These are phyloP conservation scores for Fusarium veterinarium DNA, from an alignment of 2,329 filamentous ascomycete species.

Conservation along the genomic window DNA sequence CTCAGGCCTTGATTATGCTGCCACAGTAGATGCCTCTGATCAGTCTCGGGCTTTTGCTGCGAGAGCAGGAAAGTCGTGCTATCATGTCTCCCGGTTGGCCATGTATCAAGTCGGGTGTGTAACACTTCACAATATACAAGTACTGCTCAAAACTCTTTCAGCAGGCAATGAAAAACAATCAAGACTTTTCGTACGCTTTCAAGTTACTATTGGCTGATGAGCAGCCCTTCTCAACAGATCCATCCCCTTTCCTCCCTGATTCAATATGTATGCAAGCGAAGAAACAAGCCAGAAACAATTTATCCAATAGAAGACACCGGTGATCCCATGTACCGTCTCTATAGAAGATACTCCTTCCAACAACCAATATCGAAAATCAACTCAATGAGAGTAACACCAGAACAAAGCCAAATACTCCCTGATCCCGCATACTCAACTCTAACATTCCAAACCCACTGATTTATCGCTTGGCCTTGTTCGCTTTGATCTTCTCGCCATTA, in stretches of 20 bases:
- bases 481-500: slow-evolving; percentile 45
- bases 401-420: background rate
- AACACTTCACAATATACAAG: background rate
- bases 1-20: background rate
- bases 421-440: background rate
- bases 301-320: slow-evolving; percentile 9
- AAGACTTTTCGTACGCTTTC: slow-evolving; percentile 32
- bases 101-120: background rate
- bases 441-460: background rate
- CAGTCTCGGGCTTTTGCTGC: background rate
- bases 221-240: slow-evolving; percentile 1
- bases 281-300: slow-evolving; percentile 1
- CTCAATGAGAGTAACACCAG: slow-evolving; percentile 16
- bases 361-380: background rate
- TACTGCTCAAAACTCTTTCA: background rate
- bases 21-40: background rate
- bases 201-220: slow-evolving; percentile 18
- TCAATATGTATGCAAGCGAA: background rate
- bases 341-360: slow-evolving; percentile 16
- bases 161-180: background rate
- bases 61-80: background rate
- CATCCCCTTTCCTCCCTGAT: background rate
- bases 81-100: background rate
- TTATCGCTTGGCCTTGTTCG: slow-evolving; percentile 42
- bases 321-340: slow-evolving; percentile 20